Evolutionary conservation across 75 land plant species (phyloP), one percentile per base, ranked within the genome.

Genomic region (Pinus taeda): DNA sequence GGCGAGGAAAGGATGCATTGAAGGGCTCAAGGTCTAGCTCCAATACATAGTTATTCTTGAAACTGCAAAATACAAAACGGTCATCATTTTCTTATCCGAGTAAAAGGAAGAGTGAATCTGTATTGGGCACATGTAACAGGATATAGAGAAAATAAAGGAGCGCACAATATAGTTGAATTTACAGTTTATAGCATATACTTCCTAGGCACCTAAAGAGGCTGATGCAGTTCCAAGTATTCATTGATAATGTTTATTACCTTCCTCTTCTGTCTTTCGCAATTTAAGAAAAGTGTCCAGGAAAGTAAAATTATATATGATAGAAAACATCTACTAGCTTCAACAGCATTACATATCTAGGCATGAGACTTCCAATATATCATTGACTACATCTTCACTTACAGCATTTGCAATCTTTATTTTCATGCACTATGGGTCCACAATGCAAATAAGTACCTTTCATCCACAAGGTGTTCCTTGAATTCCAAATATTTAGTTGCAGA

Each of bases 11-110:
- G 1, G 66, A 39, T 1, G 84, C 82, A 82, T 81, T 86, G 79
- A 90, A 90, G 8, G 93, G 93, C 59, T 82, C 91, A 60, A 90
- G 78, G 66, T 90, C 93, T 74, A 90, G 77, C 82, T 90, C 93
- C 15, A 90, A 81, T 14, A 84, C 88, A 74, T 77, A 90, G 20
- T 65, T 53, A 76, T 88, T 84, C 39, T 74, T 75, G 39, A 9
- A 72, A 6, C 87, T 85, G 61, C 56, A 49, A 22, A 61, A 76
- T 4, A 74, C 5, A 67, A 30, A 67, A 20, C 20, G 17, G 42
- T 39, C 49, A 67, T 67, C 7, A 67, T 6, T 67, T 67, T 18
- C 22, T 39, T 9, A 67, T 39, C 37, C 20, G 6, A 33, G 37
- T 39, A 8, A 6, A 67, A 67, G 39, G 6, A 17, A 1, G 6